Conservation (phyloP, 179 eudicot genomes). For the Drosera spatulata region DNA sequence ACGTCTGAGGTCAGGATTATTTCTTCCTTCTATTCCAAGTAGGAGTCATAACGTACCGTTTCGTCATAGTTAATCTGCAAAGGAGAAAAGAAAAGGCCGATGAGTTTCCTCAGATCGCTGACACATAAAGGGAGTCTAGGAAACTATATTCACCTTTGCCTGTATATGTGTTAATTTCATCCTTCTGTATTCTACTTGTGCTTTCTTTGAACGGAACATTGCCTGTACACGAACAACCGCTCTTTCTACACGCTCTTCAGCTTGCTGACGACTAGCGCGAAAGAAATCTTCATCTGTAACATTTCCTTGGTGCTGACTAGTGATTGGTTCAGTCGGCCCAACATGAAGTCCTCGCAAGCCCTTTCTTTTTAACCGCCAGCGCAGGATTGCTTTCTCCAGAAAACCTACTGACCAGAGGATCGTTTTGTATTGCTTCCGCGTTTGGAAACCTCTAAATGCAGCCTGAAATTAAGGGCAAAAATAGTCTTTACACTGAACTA, state of each 20-base stretch:
- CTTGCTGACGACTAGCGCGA: constrained; percentile 76
- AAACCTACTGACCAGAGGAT: constrained; percentile 83
- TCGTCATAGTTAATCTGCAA: constrained; percentile 44
- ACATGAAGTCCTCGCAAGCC: constrained; percentile 73
- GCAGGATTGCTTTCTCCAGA: constrained; percentile 76
- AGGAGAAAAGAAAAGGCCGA: constrained; percentile 3
- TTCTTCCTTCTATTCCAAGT: constrained; percentile 2
- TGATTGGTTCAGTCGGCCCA: constrained; percentile 20
- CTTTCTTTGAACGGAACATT: constrained; percentile 84
- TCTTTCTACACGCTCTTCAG: constrained; percentile 83
- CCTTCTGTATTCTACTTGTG: constrained; percentile 82
- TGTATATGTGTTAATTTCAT: constrained; percentile 63
- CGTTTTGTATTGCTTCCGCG: constrained; percentile 59
- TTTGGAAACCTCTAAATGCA: constrained; percentile 65
- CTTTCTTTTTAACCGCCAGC: constrained; percentile 78
- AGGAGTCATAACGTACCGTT: constrained; percentile 13
- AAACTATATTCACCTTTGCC: constrained; percentile 35
- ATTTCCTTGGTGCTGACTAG: constrained; percentile 31
- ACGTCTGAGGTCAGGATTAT: neutral
- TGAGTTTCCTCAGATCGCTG: neutral
- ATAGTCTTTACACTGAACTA: neutral
- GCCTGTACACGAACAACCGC: constrained; percentile 84
- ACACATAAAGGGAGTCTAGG: neutral
- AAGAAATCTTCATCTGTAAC: constrained; percentile 78
- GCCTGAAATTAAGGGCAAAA: constrained; percentile 32